Base-by-base conservation (phyloP, 306 rosid species). In the Vicia sativa region DNA sequence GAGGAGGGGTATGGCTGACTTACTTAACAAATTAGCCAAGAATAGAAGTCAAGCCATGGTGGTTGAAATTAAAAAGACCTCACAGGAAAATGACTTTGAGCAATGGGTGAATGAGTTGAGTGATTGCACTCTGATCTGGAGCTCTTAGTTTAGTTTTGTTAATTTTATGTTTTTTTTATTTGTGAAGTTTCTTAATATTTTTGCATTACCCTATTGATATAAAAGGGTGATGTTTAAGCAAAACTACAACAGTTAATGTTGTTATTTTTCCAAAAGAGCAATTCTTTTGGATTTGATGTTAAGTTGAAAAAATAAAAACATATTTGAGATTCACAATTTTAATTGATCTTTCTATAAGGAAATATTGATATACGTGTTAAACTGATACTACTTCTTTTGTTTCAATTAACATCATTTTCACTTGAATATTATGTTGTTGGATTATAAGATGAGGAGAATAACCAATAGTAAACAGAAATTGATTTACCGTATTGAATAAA, bases 131-230 rank as follows among this genome's bases (percentile, higher is more conserved):
- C 28, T 61, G 9, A 35, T 61, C 0, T 61, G n/a, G 45, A 9
- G 55, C 9, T 61, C 57, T 2, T 57, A 44, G 34, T 25, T 5
- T 50, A 35, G 44, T 31, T 34, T 6, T 50, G 23, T 18, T 67
- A 0, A 7, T 12, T 52, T 23, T 21, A 12, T 31, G 5, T 60
- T 60, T 59, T 37, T 35, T 38, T 4, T 2, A 5, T 15, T 18
- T 68, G 39, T 38, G 53, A 31, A 74, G 26, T 67, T 58, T 55
- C 12, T 61, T 12, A 23, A 38, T 3, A 11, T 68, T 67, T 67
- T 76, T 76, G 41, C 59, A 68, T 63, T 15, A 60, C 57, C 55
- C 65, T 29, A 9, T 9, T 54, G 72, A 58, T 31, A 29, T 74
- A 28, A 50, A 29, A 23, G 34, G 28, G 14, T 55, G 49, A 62